Evolutionary conservation across 2,329 filamentous ascomycete species (phyloP).

Genomic region (Neophaeococcomyces aloes): DNA sequence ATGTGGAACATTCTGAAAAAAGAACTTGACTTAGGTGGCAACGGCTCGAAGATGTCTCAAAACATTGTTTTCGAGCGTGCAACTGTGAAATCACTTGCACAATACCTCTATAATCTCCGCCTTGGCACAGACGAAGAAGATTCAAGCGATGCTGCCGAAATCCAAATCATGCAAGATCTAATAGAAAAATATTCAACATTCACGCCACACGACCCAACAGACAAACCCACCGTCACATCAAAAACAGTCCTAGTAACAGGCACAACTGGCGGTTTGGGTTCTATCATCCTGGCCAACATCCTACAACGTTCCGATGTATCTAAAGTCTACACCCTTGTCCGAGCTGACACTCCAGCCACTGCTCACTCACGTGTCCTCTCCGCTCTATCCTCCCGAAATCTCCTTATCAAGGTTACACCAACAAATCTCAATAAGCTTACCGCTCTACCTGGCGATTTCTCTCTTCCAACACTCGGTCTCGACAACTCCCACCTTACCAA

Average conservation of each 20-base stretch:
- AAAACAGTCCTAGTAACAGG: constrained; percentile 42
- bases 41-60: constrained; percentile 33
- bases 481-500: constrained; percentile 29
- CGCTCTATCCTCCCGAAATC: constrained; percentile 28
- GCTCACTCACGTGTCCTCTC: constrained; percentile 36
- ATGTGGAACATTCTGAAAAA: constrained; percentile 36
- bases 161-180: constrained; percentile 35
- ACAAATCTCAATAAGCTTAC: constrained; percentile 29
- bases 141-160: constrained; percentile 23
- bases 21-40: constrained; percentile 11
- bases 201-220: constrained; percentile 5
- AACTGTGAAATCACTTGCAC: constrained; percentile 35
- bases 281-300: constrained; percentile 44
- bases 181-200: constrained; percentile 31
- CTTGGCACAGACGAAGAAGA: constrained; percentile 12
- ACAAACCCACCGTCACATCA: background rate
- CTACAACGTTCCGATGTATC: constrained; percentile 26
- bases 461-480: constrained; percentile 40
- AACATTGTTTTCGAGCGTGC: constrained; percentile 52
- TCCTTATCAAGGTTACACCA: constrained; percentile 12
- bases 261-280: constrained; percentile 54
- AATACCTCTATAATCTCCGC: constrained; percentile 25
- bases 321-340: constrained; percentile 47
- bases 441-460: constrained; percentile 39
- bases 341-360: constrained; percentile 34